phyloP scores from a whole-genome alignment of 1,139 yeast genomes.

The Magnusiomyces tetraspermus region DNA sequence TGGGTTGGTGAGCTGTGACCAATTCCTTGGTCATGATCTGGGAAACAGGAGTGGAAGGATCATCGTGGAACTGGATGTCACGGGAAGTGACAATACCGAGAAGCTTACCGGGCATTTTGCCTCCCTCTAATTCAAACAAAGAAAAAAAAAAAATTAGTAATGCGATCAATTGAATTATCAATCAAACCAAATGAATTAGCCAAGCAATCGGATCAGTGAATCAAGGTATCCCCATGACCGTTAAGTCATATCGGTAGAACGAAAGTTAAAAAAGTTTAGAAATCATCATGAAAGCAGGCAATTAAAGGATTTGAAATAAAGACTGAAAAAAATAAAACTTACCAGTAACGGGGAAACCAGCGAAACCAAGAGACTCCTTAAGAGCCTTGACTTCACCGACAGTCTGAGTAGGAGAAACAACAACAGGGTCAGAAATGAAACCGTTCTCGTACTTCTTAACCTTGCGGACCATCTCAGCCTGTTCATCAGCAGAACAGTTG shows the following conservation, averaged over 20 bases:
- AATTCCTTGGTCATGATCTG: slow-evolving; percentile 87
- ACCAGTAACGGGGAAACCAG: slow-evolving; percentile 99
- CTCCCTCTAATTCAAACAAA: slow-evolving; percentile 50
- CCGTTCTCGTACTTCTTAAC: slow-evolving; percentile 98
- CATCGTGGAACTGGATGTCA: slow-evolving; percentile 91
- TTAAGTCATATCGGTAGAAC: slow-evolving; percentile 98
- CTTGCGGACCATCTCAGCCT: slow-evolving; percentile 95
- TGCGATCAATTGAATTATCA: neutral
- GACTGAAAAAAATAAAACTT: slow-evolving; percentile 39
- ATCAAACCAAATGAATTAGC: neutral
- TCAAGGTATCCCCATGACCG: slow-evolving; percentile 83
- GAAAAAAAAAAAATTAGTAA: neutral
- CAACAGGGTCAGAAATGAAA: slow-evolving; percentile 90
- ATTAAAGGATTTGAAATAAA: slow-evolving; percentile 1
- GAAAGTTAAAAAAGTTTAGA: slow-evolving; percentile 84
- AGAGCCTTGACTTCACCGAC: slow-evolving; percentile 73
- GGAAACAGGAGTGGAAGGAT: slow-evolving; percentile 49
- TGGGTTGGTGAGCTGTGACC: slow-evolving; percentile 60
- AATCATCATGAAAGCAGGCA: slow-evolving; percentile 17
- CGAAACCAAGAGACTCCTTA: slow-evolving; percentile 73
- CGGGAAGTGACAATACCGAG: slow-evolving; percentile 94
- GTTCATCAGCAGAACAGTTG: slow-evolving; percentile 93
- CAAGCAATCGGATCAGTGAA: slow-evolving; percentile 33
- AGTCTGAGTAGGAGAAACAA: slow-evolving; percentile 61
- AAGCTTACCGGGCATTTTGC: slow-evolving; percentile 79